Percentiles rank a stretch among this genome's conserved stretches.
Conservation (phyloP, 768 basidiomycete genomes). For the Lanmaoa pseudosensibilis region DNA sequence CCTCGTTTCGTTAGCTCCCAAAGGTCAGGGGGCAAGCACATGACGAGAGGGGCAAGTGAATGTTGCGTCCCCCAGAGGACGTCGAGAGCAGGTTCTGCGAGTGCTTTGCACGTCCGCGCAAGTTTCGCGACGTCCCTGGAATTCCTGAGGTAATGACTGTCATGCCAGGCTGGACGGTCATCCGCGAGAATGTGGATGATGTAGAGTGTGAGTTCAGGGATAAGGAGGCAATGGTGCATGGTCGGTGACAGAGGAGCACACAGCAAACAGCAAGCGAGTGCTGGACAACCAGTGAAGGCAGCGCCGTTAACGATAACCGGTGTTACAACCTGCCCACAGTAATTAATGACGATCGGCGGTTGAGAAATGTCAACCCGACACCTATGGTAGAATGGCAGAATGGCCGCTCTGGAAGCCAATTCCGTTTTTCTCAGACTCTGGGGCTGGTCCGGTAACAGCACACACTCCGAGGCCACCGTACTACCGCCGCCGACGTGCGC, state of each 20-base stretch:
- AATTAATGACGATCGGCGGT: not conserved
- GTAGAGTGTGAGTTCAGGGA: slow-evolving; percentile 26
- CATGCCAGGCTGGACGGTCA: slow-evolving; percentile 17
- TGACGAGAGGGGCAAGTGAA: slow-evolving; percentile 29
- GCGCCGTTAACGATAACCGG: not conserved
- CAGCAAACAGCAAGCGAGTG: not conserved
- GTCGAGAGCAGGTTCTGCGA: slow-evolving; percentile 32
- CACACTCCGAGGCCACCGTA: not conserved
- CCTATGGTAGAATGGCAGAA: not conserved
- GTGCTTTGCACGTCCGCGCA: slow-evolving; percentile 30
- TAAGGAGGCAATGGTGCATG: slow-evolving; percentile 34
- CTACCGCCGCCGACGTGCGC: not conserved
- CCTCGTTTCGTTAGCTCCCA: slow-evolving; percentile 24
- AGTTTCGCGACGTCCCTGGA: slow-evolving; percentile 26
- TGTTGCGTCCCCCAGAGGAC: slow-evolving; percentile 33
- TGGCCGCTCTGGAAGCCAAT: not conserved
- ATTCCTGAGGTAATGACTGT: slow-evolving; percentile 21
- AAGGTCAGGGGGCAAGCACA: slow-evolving; percentile 27
- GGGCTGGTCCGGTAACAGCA: slow-evolving; percentile 5
- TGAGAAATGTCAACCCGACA: not conserved
- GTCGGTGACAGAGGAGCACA: not conserved
- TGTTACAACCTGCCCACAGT: not conserved
- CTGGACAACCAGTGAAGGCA: not conserved
- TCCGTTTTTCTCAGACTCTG: slow-evolving; percentile 17
- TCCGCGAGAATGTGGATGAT: slow-evolving; percentile 28